Conservation (phyloP, 192 early-diverging fungal species). For the Umbelopsis vinacea region DNA sequence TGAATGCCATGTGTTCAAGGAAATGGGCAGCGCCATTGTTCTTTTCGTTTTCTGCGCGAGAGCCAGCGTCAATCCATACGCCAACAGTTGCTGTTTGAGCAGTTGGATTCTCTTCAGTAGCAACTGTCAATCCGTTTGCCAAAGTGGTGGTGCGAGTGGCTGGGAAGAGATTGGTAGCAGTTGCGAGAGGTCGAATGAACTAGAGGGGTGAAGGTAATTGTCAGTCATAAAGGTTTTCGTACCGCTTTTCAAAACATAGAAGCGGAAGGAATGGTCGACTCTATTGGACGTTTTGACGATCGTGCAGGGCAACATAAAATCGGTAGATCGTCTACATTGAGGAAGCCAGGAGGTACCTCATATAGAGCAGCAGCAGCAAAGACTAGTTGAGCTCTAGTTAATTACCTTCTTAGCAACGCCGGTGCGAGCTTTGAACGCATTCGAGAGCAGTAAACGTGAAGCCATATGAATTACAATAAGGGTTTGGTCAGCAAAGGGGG, state of each 20-base stretch:
- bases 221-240: no score
- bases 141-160: slow-evolving; percentile 71
- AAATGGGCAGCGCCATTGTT: slow-evolving; percentile 98
- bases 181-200: slow-evolving; percentile 62
- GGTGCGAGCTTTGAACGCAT: slow-evolving; percentile 39
- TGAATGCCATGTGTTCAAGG: slow-evolving; percentile 97
- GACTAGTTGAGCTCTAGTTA: background rate
- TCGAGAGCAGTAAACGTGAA: slow-evolving; percentile 36
- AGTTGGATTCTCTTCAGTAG: slow-evolving; percentile 80
- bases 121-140: slow-evolving; percentile 81
- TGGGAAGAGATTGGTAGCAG: slow-evolving; percentile 43
- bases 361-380: background rate
- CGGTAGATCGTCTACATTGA: background rate
- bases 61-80: slow-evolving; percentile 88
- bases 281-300: background rate
- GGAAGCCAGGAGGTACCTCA: background rate
- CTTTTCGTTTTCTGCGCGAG: slow-evolving; percentile 74
- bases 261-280: no score
- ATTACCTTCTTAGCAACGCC: slow-evolving; percentile 40
- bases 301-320: background rate
- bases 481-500: no score
- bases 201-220: slow-evolving; percentile 8
- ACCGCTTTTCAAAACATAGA: no score
- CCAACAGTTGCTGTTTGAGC: slow-evolving; percentile 87
- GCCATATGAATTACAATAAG: background rate